phyloP scores from a whole-genome alignment of 768 basidiomycete genomes.

The Mrakia gelida region DNA sequence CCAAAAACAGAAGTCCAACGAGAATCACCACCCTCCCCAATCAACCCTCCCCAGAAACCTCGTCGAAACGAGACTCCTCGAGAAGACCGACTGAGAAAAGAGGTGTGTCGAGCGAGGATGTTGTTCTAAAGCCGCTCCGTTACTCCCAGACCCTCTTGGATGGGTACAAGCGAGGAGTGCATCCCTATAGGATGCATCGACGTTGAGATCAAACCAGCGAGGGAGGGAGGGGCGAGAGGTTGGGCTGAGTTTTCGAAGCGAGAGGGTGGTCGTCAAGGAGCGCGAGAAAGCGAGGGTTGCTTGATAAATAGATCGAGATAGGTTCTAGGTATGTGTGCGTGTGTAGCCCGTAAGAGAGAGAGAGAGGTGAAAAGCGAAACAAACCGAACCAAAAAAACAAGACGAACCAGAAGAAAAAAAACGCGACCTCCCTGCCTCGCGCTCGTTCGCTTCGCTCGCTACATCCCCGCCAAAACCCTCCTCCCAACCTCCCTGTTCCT shows the following conservation, averaged over 20 bases:
- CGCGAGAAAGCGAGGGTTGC: too few species aligned
- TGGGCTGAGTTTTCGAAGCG: too few species aligned
- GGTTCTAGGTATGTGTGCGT: too few species aligned
- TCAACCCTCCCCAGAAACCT: background rate
- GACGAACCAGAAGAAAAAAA: background rate
- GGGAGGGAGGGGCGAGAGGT: background rate
- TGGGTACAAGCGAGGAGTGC: background rate
- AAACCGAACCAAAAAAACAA: background rate
- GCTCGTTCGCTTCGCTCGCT: too few species aligned
- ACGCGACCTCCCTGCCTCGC: background rate
- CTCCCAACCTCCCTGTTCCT: constrained; percentile 6
- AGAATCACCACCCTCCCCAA: background rate
- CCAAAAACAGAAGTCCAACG: background rate
- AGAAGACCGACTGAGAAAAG: too few species aligned
- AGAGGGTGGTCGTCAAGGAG: too few species aligned
- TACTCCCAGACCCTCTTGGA: constrained; percentile 21
- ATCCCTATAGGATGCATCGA: constrained; percentile 3
- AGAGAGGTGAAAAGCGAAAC: too few species aligned
- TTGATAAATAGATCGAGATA: too few species aligned
- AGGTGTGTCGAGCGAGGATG: background rate
- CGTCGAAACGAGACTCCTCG: too few species aligned
- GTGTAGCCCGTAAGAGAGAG: too few species aligned
- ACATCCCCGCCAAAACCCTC: constrained; percentile 12
- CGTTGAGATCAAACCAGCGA: too few species aligned
- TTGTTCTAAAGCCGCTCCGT: constrained; percentile 19